These are phyloP conservation scores for Blastomyces gilchristii DNA, from an alignment of 2,329 filamentous ascomycete species.

Conservation along the genomic window DNA sequence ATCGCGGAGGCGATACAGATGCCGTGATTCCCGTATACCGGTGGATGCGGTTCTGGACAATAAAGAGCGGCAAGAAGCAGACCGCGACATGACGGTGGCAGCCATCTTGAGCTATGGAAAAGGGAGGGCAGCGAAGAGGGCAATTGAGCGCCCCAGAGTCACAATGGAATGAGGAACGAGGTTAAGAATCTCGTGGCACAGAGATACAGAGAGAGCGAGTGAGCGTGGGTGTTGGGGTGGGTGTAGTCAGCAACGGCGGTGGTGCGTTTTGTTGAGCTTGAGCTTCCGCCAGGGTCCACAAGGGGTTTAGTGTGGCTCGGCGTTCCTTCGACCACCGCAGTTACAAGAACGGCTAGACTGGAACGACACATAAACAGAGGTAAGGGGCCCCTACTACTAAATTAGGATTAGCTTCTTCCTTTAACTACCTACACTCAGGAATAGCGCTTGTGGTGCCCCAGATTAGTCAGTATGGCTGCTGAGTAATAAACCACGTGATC, in stretches of 20 bases:
- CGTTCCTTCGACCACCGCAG: background rate
- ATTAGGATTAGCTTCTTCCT: background rate
- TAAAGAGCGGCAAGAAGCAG: constrained; percentile 35
- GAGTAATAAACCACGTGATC: background rate
- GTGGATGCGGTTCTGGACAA: constrained; percentile 31
- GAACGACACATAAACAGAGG: background rate
- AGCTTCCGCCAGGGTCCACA: background rate
- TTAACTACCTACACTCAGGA: background rate
- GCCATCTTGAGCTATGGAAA: constrained; percentile 39
- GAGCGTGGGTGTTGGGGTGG: background rate
- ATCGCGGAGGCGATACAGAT: constrained; percentile 36
- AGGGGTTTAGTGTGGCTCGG: background rate
- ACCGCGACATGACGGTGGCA: constrained; percentile 40
- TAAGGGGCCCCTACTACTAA: background rate
- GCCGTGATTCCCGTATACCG: constrained; percentile 38
- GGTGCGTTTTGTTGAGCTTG: constrained; percentile 2
- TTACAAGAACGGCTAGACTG: background rate
- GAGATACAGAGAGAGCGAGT: background rate
- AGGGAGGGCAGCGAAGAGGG: background rate
- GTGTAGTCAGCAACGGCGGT: no score
- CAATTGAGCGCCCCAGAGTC: constrained; percentile 5
- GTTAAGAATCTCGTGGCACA: background rate
- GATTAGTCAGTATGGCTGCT: background rate
- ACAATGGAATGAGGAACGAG: background rate
- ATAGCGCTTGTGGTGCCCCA: background rate